Conservation (phyloP, 225 moss, liverwort and hornwort species). For the Ulota crispa region DNA sequence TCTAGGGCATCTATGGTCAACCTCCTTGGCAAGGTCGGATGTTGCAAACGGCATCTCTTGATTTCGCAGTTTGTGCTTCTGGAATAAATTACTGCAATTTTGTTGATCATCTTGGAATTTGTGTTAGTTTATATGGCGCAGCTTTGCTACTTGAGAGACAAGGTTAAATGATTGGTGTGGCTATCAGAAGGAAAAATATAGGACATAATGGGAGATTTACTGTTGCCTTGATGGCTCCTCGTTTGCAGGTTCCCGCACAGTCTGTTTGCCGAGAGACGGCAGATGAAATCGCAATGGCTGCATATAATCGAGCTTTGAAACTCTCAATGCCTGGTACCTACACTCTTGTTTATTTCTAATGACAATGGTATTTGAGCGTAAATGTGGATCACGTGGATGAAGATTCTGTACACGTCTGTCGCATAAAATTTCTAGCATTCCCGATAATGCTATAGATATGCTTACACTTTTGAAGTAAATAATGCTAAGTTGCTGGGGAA, state of each 20-base stretch:
- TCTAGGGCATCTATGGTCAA: conserved; percentile 81
- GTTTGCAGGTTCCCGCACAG: conserved; percentile 55
- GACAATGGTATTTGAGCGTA: background rate
- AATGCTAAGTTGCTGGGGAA: background rate
- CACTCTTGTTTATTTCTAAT: background rate
- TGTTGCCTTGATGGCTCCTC: conserved; percentile 1
- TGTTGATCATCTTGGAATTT: background rate
- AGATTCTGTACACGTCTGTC: background rate
- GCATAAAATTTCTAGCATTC: background rate
- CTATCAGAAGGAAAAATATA: background rate
- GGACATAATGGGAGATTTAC: background rate
- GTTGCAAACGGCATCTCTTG: background rate
- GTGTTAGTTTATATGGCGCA: background rate
- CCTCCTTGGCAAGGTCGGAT: conserved; percentile 69
- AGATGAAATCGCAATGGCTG: conserved; percentile 68
- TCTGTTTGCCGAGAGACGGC: conserved; percentile 68
- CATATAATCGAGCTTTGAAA: conserved; percentile 77
- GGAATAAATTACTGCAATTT: background rate
- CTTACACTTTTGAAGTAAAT: background rate
- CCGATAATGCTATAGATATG: background rate
- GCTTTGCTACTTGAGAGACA: background rate
- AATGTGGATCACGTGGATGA: background rate
- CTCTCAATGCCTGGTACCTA: conserved; percentile 69
- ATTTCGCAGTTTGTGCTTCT: background rate
- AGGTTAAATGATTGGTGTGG: background rate